These are phyloP conservation scores for Bruguiera gymnorhiza DNA, from an alignment of 345 rosid species.

Conservation along the genomic window DNA sequence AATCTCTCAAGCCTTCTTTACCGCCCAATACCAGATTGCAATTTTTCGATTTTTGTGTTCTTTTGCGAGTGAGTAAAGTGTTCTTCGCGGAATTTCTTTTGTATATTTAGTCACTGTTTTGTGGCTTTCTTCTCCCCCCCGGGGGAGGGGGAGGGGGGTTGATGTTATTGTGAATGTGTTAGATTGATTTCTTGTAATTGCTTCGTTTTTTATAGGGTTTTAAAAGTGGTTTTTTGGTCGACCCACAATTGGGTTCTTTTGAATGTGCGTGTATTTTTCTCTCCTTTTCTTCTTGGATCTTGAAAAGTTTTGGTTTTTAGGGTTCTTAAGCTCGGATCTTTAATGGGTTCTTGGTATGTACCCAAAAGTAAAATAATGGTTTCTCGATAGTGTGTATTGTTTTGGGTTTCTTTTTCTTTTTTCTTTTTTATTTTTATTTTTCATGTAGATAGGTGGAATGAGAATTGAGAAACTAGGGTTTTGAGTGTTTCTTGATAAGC, in stretches of 20 bases:
- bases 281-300: neutral
- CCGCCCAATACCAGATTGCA: no score
- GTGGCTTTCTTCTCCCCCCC: neutral
- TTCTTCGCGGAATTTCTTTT: neutral
- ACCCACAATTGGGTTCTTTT: neutral
- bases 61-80: neutral
- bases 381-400: no score
- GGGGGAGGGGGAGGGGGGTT: no score
- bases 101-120: neutral
- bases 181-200: no score
- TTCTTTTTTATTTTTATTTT: no score
- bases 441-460: neutral
- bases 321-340: neutral
- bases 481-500: neutral
- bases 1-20: no score
- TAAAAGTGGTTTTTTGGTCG: neutral
- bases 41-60: neutral
- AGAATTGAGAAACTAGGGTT: conserved; percentile 9
- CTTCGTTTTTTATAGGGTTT: no score
- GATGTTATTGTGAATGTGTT: neutral
- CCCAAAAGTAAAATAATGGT: no score
- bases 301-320: neutral
- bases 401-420: neutral
- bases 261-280: neutral
- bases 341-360: neutral